Evolutionary conservation across 371 early-diverging fungal species (phyloP), one percentile per base, ranked within the genome.

Genomic region (Mucor mucedo): DNA sequence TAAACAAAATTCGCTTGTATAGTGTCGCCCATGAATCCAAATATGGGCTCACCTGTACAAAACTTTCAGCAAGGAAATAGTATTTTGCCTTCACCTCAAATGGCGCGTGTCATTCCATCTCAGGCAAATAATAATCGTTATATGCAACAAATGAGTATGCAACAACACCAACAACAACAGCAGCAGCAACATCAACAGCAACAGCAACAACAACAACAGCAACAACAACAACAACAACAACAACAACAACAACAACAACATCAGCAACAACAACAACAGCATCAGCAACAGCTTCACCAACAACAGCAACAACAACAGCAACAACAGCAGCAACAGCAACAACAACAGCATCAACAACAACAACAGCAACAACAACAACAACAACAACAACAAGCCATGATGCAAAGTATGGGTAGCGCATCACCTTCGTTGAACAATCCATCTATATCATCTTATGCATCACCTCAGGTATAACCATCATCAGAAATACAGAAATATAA

Each of bases 61-160:
- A 66, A 69, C 33, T 60, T 66, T 35, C 70, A 69, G 48, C 64
- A 65, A 38, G 65, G 60, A 21, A 63, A 53, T 45, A 65, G 66
- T 21, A 70, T 73, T 27, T 70, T 67, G 3, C 68, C 77, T 33
- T 70, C 72, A 5, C 62, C 73, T 5, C 70, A 67, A 58, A 74
- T 72, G 76, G 59, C 65, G 16, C 73, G 78, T 27, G 71, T 76
- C 13, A 78, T 78, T 30, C 73, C 79, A 16, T 75, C 79, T 14
- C 79, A 78, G 53, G 66, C 76, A 21, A 47, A 47, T 9, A 68
- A 60, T 33, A 73, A 69, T 57, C 69, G 72, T 5, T 78, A 64
- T 41, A 71, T 76, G 71, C 74, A 73, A 52, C 69, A 71, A 27
- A 63, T 64, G 54, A 65, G 16, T 9, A 52, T 62, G 14, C 62